Base-by-base conservation (phyloP, 2,329 filamentous ascomycete genomes). In the Cercospora zeae-maydis region DNA sequence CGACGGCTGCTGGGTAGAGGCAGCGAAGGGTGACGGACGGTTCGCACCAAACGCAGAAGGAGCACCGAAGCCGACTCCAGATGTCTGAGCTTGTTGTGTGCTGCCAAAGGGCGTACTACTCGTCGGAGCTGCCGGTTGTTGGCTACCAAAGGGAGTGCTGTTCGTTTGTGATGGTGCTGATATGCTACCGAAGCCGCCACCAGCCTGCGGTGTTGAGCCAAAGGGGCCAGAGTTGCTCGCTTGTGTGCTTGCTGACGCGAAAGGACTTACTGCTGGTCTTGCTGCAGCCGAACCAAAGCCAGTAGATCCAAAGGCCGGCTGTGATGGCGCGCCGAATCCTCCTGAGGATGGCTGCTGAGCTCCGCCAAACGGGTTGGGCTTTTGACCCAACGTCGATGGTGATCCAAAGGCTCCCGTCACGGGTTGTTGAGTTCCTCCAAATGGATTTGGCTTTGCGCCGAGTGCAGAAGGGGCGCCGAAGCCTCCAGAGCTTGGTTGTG, bases 1-100 rank as follows among this genome's bases (percentile, higher is more conserved):
- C 5, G 45, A 30, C 24, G 36, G 51, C 49, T 47, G 66, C 53
- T 71, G 68, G 13, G 63, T 61, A 21, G 79, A 73, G 61, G 80
- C 74, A 13, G 78, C 78, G 66, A 82, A 82, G 1, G 77, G 71
- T 54, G 70, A 73, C 19, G 62, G 68, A 58, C 63, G 71, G 72
- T 45, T 63, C 16, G 66, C 67, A 14, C 70, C 66, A 16, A 72
- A 68, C 19, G 66, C 61, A n/a, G 67, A 67, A 8, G 69, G 59
- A 47, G 69, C 62, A 37, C 64, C 62, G 33, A 68, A 68, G 27
- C 36, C 62, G 1, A 61, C 57, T 11, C 52, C 55, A 7, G 27
- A 36, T 34, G 59, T 55, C 42, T 66, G 64, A 13, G 56, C 39
- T 37, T 21, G 54, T 31, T 56, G 37, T 10, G 37, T 7, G 37